phyloP scores from a whole-genome alignment of 106 monocot species.

The Dendrobium catenatum region DNA sequence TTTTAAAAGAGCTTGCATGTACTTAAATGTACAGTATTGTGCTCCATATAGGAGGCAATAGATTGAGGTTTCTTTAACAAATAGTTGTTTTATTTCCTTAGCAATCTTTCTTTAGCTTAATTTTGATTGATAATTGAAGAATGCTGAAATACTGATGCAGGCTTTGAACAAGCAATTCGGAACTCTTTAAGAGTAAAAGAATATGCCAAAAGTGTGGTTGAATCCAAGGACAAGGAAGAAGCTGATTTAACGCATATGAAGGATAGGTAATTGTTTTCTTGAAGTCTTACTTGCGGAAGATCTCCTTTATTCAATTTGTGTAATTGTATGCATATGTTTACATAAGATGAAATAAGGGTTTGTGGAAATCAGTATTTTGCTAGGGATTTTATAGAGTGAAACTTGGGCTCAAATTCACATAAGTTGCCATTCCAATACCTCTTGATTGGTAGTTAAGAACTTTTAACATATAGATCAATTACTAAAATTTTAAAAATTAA shows the following conservation, averaged over 20 bases:
- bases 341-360: constrained; percentile 13
- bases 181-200: constrained; percentile 45
- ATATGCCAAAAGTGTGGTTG: constrained; percentile 77
- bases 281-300: too few relatives aligned
- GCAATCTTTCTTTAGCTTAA: neutral
- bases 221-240: constrained; percentile 83
- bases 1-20: neutral
- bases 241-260: constrained; percentile 90
- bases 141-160: constrained; percentile 50
- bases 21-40: too few relatives aligned
- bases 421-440: too few relatives aligned
- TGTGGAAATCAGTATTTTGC: constrained; percentile 30
- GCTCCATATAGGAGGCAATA: neutral
- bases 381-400: constrained; percentile 32
- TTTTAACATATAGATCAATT: too few relatives aligned
- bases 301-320: neutral
- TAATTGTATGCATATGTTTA: neutral
- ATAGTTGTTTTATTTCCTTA: neutral
- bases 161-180: constrained; percentile 72
- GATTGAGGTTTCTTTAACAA: neutral
- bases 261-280: constrained; percentile 56
- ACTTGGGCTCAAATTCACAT: too few relatives aligned
- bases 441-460: too few relatives aligned
- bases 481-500: too few relatives aligned
- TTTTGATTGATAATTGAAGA: neutral